These are phyloP conservation scores for Diplotaxis tenuifolia DNA, from an alignment of 345 rosid genomes.

Conservation along the genomic window DNA sequence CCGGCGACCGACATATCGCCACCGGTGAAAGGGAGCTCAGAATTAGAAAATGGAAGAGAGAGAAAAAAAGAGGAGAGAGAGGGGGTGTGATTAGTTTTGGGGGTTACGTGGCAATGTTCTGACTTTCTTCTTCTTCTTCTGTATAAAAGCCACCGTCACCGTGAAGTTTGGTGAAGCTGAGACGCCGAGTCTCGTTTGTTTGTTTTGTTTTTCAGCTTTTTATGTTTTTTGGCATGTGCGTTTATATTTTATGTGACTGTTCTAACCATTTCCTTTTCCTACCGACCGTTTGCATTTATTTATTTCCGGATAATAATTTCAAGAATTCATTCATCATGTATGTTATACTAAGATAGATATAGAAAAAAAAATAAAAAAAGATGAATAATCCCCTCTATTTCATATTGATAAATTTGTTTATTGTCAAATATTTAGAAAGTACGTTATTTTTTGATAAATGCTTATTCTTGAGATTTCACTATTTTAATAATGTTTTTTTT, in stretches of 20 bases:
- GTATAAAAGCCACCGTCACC: constrained; percentile 23
- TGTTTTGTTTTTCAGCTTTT: not conserved
- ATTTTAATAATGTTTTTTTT: too few species aligned
- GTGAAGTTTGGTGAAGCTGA: constrained; percentile 11
- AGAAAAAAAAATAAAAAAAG: too few species aligned
- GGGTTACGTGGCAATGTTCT: constrained; percentile 18
- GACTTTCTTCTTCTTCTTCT: constrained; percentile 14
- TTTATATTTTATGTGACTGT: constrained; percentile 10
- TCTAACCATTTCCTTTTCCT: constrained; percentile 7
- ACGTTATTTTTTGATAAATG: too few species aligned
- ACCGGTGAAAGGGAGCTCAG: not conserved
- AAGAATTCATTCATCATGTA: too few species aligned
- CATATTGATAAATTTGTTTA: too few species aligned
- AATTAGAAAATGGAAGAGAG: not conserved
- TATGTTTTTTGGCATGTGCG: not conserved
- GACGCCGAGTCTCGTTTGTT: constrained; percentile 12
- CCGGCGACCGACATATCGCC: constrained; percentile 59
- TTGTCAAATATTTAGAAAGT: too few species aligned
- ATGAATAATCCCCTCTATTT: too few species aligned
- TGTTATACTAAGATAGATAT: too few species aligned
- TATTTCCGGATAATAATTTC: not conserved
- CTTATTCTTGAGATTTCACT: too few species aligned
- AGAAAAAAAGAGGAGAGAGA: not conserved
- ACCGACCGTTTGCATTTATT: not conserved
- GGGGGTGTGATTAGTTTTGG: not conserved